Evolutionary conservation across 768 basidiomycete species (phyloP).

Genomic region (Chalciporus chontae): DNA sequence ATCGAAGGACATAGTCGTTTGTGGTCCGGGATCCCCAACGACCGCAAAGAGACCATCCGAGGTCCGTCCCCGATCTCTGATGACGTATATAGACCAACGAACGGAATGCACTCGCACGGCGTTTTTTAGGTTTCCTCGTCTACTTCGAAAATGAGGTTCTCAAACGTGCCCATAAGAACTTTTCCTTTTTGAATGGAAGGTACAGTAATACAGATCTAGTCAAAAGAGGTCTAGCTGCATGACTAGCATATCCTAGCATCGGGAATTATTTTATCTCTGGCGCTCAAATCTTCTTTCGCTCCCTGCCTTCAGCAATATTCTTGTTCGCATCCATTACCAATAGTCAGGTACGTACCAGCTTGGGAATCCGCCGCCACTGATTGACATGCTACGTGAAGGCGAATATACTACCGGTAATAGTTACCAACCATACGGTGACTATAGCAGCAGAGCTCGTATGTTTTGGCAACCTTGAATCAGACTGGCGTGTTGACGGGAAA

Average conservation of each 20-base stretch:
- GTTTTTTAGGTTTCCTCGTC: conserved; percentile 75
- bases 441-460: conserved; percentile 83
- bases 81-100: background rate
- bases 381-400: conserved; percentile 40
- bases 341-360: conserved; percentile 48
- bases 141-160: conserved; percentile 88
- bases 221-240: conserved; percentile 1
- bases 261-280: conserved; percentile 92
- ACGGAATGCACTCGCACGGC: conserved; percentile 2
- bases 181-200: conserved; percentile 91
- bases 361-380: conserved; percentile 9
- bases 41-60: conserved; percentile 88
- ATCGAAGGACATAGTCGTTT: conserved; percentile 81
- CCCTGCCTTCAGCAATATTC: conserved; percentile 90
- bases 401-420: conserved; percentile 84
- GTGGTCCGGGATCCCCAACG: conserved; percentile 84
- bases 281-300: conserved; percentile 86
- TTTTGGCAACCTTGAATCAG: conserved; percentile 45
- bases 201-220: conserved; percentile 28
- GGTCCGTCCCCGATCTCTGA: conserved; percentile 41
- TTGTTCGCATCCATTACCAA: conserved; percentile 89
- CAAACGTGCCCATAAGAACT: conserved; percentile 88
- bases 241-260: conserved; percentile 42
- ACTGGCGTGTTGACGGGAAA: conserved; percentile 27
- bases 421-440: conserved; percentile 94